Conservation (phyloP, 1,284 basidiomycete species). For the Takashimella koratensis region DNA sequence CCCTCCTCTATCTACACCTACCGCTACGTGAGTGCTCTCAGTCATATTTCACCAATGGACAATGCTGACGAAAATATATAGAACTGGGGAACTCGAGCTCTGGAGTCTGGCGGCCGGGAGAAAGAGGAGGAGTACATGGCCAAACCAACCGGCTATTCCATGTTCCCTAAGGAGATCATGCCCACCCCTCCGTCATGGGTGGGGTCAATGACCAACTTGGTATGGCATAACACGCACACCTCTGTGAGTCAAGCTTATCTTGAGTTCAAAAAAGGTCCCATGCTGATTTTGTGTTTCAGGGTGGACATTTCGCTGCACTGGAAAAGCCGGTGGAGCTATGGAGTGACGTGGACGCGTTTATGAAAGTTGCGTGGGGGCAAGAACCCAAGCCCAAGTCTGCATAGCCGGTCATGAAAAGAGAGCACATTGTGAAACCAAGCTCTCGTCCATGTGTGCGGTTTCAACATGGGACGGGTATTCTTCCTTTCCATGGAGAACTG, state of each 20-base stretch:
- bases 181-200: conserved; percentile 45
- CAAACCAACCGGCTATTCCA: conserved; percentile 49
- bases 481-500: too few species aligned
- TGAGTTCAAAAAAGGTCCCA: too few species aligned
- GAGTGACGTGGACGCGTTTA: conserved; percentile 38
- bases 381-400: too few species aligned
- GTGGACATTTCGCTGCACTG: conserved; percentile 50
- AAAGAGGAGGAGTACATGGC: conserved; percentile 35
- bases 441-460: too few species aligned
- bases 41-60: too few species aligned
- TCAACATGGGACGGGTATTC: too few species aligned
- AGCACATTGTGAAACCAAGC: too few species aligned
- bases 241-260: conserved; percentile 27
- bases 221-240: conserved; percentile 40
- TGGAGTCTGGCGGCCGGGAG: too few species aligned
- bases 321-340: conserved; percentile 49
- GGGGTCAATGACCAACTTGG: conserved; percentile 40
- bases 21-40: too few species aligned
- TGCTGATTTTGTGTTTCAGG: conserved; percentile 16
- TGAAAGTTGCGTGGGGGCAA: conserved; percentile 38
- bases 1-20: conserved; percentile 51
- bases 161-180: conserved; percentile 46
- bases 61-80: too few species aligned
- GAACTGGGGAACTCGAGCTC: too few species aligned
- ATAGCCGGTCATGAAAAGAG: too few species aligned